Base-by-base conservation (phyloP, 352 stramenopile species). In the Peronospora tabacina region DNA sequence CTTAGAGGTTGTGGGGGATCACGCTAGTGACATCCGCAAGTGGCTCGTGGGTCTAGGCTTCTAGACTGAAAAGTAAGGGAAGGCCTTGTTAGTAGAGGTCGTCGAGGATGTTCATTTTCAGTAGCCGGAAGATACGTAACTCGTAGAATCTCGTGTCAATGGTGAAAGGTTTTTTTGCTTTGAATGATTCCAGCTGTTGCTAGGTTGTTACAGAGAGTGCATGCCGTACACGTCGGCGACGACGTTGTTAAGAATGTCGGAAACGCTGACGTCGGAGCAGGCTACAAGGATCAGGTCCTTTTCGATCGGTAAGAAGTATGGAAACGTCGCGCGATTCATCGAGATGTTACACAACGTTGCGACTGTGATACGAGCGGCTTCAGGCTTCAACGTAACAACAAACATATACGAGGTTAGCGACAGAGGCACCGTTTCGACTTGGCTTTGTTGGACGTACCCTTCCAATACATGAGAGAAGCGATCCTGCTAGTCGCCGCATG, bases 1-100 rank as follows among this genome's bases (percentile, higher is more conserved):
- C 8, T 51, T 94, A 28, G 83, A 94, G 45, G 81, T 94, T 36
- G 66, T 79, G 16, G 83, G 83, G 8, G 76, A 94, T 61, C 70
- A 88, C 63, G 68, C 66, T 10, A 48, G 42, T 3, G 74, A 87
- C 42, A 44, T 94, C 45, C 85, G 83, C 66, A 84, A 92, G 68
- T 94, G 82, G 76, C 79, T 94, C 15, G 74, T 67, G 30, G 82
- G 83, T 41, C 70, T 94, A 17, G 83, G 83, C 57, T 94, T 94
- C 51, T 94, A 80, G 43, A 41, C 0, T 6, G n/a, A 40, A 22
- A 28, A 16, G 36, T 8, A 48, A 24, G 35, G 42, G 33, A 28
- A 51, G 13, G 52, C 43, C 32, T 32, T 1, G 7, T 32, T 32
- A 12, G 7, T 26, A 51, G 55, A 59, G 55, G 38, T 44, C 32